These are phyloP conservation scores for Platismatia glauca DNA, from an alignment of 495 filamentous ascomycete species.

Conservation along the genomic window DNA sequence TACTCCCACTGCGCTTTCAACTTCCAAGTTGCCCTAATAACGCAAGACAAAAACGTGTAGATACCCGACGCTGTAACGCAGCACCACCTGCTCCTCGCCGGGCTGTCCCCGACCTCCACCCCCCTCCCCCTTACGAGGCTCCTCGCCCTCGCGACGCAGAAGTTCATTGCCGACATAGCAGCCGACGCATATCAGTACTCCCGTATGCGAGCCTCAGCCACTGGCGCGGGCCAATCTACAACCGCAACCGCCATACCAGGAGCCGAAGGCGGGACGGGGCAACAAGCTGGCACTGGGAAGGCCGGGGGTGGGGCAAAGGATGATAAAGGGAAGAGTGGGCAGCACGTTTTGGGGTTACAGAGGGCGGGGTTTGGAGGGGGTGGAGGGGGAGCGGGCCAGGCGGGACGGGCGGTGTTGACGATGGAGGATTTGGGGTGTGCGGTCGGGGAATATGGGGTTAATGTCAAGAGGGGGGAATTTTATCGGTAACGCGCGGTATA, in stretches of 20 bases:
- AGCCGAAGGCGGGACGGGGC: conserved; percentile 40
- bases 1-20: too few relatives aligned
- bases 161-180: conserved; percentile 95
- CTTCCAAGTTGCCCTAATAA: not conserved
- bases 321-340: conserved; percentile 46
- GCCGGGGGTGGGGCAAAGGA: conserved; percentile 61
- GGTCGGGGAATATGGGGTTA: conserved; percentile 93
- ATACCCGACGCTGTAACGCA: conserved; percentile 98
- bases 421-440: conserved; percentile 99
- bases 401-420: conserved; percentile 83
- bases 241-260: conserved; percentile 48
- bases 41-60: conserved; percentile 34
- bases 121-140: conserved; percentile 83
- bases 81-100: conserved; percentile 91
- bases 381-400: conserved; percentile 43
- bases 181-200: conserved; percentile 97
- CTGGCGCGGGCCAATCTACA: conserved; percentile 55
- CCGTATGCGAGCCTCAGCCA: conserved; percentile 86
- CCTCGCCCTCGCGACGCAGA: conserved; percentile 90
- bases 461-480: conserved; percentile 93
- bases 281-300: conserved; percentile 40
- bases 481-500: conserved; percentile 57
- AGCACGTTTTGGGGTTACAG: conserved; percentile 68
- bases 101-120: conserved; percentile 73
- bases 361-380: conserved; percentile 87